Conservation (phyloP, 768 basidiomycete genomes). For the Lactifluus volemus region DNA sequence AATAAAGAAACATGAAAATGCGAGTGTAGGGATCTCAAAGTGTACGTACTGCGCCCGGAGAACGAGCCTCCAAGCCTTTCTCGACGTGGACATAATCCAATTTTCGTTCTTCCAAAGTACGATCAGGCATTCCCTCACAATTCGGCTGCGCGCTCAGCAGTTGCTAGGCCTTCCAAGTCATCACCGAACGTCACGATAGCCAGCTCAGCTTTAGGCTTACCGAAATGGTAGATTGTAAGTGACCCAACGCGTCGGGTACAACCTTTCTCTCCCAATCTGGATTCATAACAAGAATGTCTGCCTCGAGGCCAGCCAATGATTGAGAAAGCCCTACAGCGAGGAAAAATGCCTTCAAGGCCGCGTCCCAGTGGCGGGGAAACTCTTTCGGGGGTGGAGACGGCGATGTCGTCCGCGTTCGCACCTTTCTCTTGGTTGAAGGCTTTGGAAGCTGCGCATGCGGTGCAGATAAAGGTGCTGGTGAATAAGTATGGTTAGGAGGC, state of each 20-base stretch:
- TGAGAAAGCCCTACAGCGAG: slow-evolving; percentile 22
- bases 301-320: slow-evolving; percentile 22
- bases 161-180: slow-evolving; percentile 11
- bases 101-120: slow-evolving; percentile 57
- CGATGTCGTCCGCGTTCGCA: slow-evolving; percentile 4
- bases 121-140: slow-evolving; percentile 22
- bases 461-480: neutral
- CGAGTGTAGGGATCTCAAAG: neutral
- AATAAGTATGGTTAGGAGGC: neutral
- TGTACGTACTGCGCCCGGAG: slow-evolving; percentile 50
- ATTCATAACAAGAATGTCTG: slow-evolving; percentile 26
- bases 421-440: slow-evolving; percentile 1
- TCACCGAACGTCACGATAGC: slow-evolving; percentile 7
- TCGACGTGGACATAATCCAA: slow-evolving; percentile 48
- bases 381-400: slow-evolving; percentile 17
- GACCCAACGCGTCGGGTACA: slow-evolving; percentile 21
- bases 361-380: slow-evolving; percentile 20
- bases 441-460: neutral
- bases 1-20: neutral
- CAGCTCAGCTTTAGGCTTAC: slow-evolving; percentile 13
- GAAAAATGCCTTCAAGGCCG: slow-evolving; percentile 17
- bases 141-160: slow-evolving; percentile 22
- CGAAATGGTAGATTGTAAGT: slow-evolving; percentile 18
- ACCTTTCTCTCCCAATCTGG: slow-evolving; percentile 22
- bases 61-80: slow-evolving; percentile 38